phyloP scores from a whole-genome alignment of 441 rosid species.

The Corymbia citriodora region DNA sequence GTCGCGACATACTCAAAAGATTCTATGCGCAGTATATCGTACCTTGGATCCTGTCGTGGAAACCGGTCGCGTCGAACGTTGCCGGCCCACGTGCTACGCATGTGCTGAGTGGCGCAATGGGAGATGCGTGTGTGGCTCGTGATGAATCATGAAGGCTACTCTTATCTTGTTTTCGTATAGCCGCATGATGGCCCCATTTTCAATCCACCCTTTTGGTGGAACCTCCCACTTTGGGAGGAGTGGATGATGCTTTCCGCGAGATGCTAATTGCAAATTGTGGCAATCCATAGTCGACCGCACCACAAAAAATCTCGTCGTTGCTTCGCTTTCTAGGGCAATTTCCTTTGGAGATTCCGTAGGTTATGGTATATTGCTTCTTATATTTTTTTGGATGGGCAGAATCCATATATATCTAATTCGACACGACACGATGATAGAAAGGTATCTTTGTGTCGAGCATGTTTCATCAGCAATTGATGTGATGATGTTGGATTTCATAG shows the following conservation, averaged over 20 bases:
- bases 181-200: neutral
- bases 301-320: neutral
- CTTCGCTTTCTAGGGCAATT: neutral
- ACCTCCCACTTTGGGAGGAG: neutral
- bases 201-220: neutral
- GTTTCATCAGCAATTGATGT: rapidly evolving
- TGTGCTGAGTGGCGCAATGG: neutral
- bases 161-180: neutral
- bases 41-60: too few species aligned
- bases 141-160: neutral
- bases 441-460: neutral
- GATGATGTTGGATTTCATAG: rapidly evolving
- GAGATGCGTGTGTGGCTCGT: neutral
- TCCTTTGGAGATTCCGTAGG: neutral
- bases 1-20: constrained; percentile 12
- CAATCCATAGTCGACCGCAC: neutral
- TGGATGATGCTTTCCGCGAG: neutral
- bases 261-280: neutral
- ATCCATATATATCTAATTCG: neutral
- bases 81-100: neutral
- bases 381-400: rapidly evolving
- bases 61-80: neutral
- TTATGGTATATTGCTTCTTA: rapidly evolving
- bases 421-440: neutral
- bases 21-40: neutral